phyloP scores from a whole-genome alignment of 2,329 filamentous ascomycete species.

The Calonectria ilicicola region DNA sequence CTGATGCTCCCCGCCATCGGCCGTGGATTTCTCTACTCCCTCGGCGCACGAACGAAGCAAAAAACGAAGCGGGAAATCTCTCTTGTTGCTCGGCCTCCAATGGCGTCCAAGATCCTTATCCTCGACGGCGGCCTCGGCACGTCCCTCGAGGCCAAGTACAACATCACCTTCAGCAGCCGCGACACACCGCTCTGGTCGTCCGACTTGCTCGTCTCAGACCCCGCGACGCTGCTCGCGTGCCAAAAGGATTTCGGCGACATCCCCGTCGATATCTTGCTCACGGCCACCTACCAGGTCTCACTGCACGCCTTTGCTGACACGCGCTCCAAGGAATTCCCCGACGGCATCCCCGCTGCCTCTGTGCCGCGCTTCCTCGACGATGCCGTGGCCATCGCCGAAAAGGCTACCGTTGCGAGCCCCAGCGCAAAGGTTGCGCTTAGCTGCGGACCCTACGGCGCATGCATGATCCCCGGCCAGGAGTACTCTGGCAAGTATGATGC shows the following conservation, averaged over 20 bases:
- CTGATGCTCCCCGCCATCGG: slow-evolving; percentile 19
- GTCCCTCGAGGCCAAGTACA: slow-evolving; percentile 70
- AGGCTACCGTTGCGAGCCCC: slow-evolving; percentile 41
- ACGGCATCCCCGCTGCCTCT: slow-evolving; percentile 54
- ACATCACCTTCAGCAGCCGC: slow-evolving; percentile 59
- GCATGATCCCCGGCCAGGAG: slow-evolving; percentile 74
- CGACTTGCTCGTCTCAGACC: slow-evolving; percentile 69
- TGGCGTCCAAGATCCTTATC: slow-evolving; percentile 56
- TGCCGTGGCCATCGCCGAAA: slow-evolving; percentile 57
- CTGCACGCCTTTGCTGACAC: slow-evolving; percentile 67
- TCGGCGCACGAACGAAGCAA: background rate
- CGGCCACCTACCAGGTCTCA: slow-evolving; percentile 76
- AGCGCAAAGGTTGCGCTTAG: slow-evolving; percentile 64
- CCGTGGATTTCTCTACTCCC: background rate
- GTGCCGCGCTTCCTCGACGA: slow-evolving; percentile 57
- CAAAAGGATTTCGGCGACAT: slow-evolving; percentile 67
- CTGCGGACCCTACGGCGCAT: slow-evolving; percentile 75
- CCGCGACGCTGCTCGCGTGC: slow-evolving; percentile 63
- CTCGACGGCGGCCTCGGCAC: slow-evolving; percentile 78
- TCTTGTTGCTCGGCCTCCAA: slow-evolving; percentile 13
- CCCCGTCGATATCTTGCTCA: slow-evolving; percentile 73
- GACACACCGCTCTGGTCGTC: slow-evolving; percentile 75
- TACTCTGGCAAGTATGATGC: slow-evolving; percentile 72
- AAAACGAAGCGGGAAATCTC: background rate
- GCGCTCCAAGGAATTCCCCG: slow-evolving; percentile 52